Conservation (phyloP, 2,329 filamentous ascomycete species). For the Diaporthe eres region DNA sequence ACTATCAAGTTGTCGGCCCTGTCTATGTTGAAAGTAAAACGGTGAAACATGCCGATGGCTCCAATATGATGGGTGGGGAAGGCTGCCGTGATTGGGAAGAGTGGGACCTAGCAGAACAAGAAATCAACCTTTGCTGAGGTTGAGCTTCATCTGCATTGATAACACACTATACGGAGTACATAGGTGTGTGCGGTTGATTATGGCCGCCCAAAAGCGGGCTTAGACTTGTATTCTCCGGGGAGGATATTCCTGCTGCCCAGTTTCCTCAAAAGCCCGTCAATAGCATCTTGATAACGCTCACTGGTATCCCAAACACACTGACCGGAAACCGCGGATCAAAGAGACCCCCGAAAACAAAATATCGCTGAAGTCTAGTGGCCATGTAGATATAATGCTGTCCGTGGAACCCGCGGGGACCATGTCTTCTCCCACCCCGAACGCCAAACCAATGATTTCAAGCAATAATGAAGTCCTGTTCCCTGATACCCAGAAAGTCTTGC, state of each 20-base stretch:
- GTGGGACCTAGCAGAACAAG: too few species aligned
- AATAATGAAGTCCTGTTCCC: background rate
- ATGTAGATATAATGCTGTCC: conserved; percentile 18
- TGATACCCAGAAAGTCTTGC: background rate
- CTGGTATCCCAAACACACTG: conserved; percentile 38
- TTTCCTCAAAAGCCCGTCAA: background rate
- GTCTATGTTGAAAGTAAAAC: too few species aligned
- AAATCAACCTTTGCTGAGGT: too few species aligned
- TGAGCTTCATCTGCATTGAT: too few species aligned
- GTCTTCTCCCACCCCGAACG: conserved; percentile 21
- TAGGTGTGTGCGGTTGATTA: too few species aligned
- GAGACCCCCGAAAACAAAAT: background rate
- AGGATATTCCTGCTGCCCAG: background rate
- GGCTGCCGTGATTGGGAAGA: too few species aligned
- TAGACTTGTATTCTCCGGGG: background rate
- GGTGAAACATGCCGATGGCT: too few species aligned
- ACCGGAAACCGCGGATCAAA: background rate
- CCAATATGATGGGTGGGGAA: too few species aligned
- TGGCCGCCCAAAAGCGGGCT: background rate
- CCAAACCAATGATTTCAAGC: conserved; percentile 24
- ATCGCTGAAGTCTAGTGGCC: conserved; percentile 28
- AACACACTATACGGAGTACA: too few species aligned
- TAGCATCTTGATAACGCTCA: conserved; percentile 9
- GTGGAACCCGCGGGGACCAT: background rate
- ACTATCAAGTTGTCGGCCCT: too few species aligned